Conservation (phyloP, 2,329 filamentous ascomycete species). For the Alternaria arbusti region DNA sequence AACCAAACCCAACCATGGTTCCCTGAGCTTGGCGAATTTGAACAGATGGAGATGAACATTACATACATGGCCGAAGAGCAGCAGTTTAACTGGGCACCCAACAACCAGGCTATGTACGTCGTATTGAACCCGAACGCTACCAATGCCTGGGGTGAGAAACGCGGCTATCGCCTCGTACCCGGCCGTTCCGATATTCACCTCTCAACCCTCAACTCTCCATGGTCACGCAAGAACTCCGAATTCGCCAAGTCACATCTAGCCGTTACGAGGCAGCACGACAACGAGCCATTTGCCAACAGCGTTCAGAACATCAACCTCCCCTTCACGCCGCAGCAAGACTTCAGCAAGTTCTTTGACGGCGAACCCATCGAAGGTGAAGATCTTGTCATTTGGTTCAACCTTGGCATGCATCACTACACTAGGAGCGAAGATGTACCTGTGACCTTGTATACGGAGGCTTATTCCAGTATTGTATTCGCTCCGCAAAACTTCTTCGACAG, state of each 20-base stretch:
- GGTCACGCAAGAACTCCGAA: slow-evolving; percentile 41
- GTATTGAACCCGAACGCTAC: slow-evolving; percentile 59
- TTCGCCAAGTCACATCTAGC: slow-evolving; percentile 50
- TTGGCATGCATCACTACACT: slow-evolving; percentile 54
- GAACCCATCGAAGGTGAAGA: slow-evolving; percentile 52
- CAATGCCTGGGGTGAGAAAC: slow-evolving; percentile 60
- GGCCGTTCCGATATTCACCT: slow-evolving; percentile 40
- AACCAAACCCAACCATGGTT: slow-evolving; percentile 23
- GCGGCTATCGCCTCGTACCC: slow-evolving; percentile 57
- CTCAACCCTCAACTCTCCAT: slow-evolving; percentile 46
- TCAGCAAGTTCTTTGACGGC: slow-evolving; percentile 58
- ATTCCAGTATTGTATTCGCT: slow-evolving; percentile 2
- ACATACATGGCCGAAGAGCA: slow-evolving; percentile 49
- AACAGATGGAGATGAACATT: slow-evolving; percentile 40
- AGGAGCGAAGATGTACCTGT: slow-evolving; percentile 10
- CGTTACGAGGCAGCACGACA: slow-evolving; percentile 56
- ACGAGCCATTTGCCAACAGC: slow-evolving; percentile 48
- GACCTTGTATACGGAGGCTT: slow-evolving; percentile 3
- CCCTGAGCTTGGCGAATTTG: slow-evolving; percentile 41
- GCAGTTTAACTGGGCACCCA: slow-evolving; percentile 56
- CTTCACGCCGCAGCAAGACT: slow-evolving; percentile 55
- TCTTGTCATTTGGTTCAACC: slow-evolving; percentile 58
- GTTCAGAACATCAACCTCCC: slow-evolving; percentile 48
- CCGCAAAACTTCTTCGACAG: slow-evolving; percentile 8
- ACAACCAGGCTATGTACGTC: slow-evolving; percentile 54